Evolutionary conservation across 2,329 filamentous ascomycete species (phyloP), one percentile per base, ranked within the genome.

Genomic region (Colletotrichum spaethianum): DNA sequence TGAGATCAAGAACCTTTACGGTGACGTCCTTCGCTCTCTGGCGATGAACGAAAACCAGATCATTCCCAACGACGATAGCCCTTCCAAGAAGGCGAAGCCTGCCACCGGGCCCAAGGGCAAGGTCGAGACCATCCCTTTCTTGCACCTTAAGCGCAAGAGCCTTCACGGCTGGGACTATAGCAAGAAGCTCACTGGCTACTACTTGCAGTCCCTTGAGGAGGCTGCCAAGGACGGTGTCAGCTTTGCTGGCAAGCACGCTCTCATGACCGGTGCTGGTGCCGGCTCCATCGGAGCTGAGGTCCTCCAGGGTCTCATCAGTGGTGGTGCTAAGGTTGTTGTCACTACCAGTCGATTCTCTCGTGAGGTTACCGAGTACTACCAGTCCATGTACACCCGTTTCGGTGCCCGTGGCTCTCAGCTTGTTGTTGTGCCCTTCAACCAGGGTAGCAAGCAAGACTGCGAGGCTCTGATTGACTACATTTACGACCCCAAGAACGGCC

Each of bases 41-140:
- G 93, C 93, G 72, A 99, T 99, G 96, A 99, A 98, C 79, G 96
- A 99, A 84, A 95, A 93, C 80, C 96, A 98, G 81, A 98, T 99
- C 78, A 93, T 99, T 75, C 94, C 95, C 46, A 93, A 93, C 80
- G 95, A 98, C 79, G 93, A 92, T 75, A 91, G 91, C 79, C 66
- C 66, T 18, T 70, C 70, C 40, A 71, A 70, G 55, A 71, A 71
- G 66, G 56, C 68, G n/a, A 94, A 93, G 83, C 79, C 83, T 26
- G 81, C 82, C 64, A 88, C 87, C 76, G 89, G 86, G 72, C 85
- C 88, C 53, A 97, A 96, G 87, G 95, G 95, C 82, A 98, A 98
- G 87, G 92, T 97, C 69, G 96, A 98, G 86, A 98, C 96, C 23
- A 97, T 99, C 77, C 96, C 96, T 42, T 99, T 99, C 91, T 86